A percentile compares a stretch with the other conserved stretches of the same genome.
phyloP scores from a whole-genome alignment of 2,329 filamentous ascomycete genomes.

The Pseudonectria buxi region DNA sequence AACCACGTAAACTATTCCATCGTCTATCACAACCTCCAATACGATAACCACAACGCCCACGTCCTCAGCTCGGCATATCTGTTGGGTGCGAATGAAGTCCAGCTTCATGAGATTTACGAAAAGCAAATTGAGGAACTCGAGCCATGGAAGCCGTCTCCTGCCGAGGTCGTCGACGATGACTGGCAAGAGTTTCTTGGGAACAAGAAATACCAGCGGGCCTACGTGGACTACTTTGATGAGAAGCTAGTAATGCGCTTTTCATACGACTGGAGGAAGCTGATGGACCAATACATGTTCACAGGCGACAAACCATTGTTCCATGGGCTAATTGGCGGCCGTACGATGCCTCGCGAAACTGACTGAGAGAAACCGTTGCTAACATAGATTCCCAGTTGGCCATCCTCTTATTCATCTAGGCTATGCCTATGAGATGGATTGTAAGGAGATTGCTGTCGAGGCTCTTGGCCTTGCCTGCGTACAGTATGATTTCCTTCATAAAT shows the following conservation, averaged over 20 bases:
- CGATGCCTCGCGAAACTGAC: conserved; percentile 22
- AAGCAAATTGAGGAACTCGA: conserved; percentile 64
- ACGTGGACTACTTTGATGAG: conserved; percentile 93
- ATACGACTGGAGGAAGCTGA: conserved; percentile 78
- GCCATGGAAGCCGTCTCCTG: conserved; percentile 75
- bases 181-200: conserved; percentile 83
- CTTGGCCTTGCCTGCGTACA: conserved; percentile 59
- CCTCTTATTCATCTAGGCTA: conserved; percentile 95
- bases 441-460: conserved; percentile 83
- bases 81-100: conserved; percentile 65
- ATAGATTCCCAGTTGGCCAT: conserved; percentile 60
- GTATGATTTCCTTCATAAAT: conserved; percentile 56
- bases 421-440: conserved; percentile 79
- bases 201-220: conserved; percentile 77
- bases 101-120: conserved; percentile 78
- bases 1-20: conserved; percentile 90
- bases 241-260: conserved; percentile 63
- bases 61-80: conserved; percentile 80
- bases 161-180: conserved; percentile 74
- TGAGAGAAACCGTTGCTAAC: conserved; percentile 11
- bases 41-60: conserved; percentile 79
- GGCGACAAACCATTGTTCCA: conserved; percentile 74
- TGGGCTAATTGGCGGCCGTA: conserved; percentile 71
- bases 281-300: conserved; percentile 68
- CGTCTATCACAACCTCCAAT: conserved; percentile 66